phyloP scores from a whole-genome alignment of 805 yeast genomes.

The Cyberlindnera japonica region DNA sequence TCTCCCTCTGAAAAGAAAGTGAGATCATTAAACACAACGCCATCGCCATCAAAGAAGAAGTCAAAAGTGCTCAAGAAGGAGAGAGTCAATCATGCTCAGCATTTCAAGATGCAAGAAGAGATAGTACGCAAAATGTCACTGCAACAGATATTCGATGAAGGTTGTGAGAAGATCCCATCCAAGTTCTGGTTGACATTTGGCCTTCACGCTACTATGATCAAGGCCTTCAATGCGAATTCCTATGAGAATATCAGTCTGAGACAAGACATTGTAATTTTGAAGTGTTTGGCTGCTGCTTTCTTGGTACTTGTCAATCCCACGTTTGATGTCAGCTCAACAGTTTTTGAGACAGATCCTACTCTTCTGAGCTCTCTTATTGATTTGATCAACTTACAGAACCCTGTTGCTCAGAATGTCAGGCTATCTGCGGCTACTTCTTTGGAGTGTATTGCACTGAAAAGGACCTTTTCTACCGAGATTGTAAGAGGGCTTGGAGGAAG shows the following conservation, averaged over 20 bases:
- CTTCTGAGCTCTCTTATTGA: constrained; percentile 67
- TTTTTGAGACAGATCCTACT: constrained; percentile 72
- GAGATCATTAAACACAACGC: constrained; percentile 10
- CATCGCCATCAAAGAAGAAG: constrained; percentile 25
- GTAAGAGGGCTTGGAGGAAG: constrained; percentile 79
- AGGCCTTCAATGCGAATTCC: constrained; percentile 61
- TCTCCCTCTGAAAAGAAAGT: constrained; percentile 19
- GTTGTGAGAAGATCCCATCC: constrained; percentile 52
- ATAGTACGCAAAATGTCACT: constrained; percentile 50
- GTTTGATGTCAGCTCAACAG: constrained; percentile 55
- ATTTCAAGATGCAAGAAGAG: constrained; percentile 50
- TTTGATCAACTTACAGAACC: constrained; percentile 62
- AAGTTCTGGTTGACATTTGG: constrained; percentile 64
- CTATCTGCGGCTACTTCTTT: constrained; percentile 62
- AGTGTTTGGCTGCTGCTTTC: constrained; percentile 65
- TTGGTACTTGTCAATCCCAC: constrained; percentile 54
- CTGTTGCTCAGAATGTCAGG: constrained; percentile 50
- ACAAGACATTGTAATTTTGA: constrained; percentile 54
- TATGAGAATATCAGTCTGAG: constrained; percentile 53
- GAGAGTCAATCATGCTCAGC: constrained; percentile 44
- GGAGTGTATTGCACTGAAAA: constrained; percentile 63
- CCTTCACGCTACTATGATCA: constrained; percentile 58
- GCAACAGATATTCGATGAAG: constrained; percentile 64
- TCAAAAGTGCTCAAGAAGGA: constrained; percentile 8
- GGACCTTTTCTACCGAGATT: constrained; percentile 71